phyloP scores from a whole-genome alignment of 306 rosid genomes.

The Begonia masoniana region DNA sequence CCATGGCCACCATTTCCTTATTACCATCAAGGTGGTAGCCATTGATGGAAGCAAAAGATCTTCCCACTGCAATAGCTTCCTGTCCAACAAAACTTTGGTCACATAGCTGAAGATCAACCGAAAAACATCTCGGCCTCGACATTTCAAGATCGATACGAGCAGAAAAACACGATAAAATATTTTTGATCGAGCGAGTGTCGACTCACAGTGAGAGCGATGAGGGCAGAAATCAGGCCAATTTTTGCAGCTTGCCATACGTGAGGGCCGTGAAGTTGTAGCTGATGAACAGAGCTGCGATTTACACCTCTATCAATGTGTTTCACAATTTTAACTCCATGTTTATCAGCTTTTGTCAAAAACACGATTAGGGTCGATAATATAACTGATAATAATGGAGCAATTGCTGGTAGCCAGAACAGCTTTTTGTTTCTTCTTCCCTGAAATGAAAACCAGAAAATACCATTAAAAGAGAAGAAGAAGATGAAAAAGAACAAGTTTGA shows the following conservation, averaged over 20 bases:
- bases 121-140: no score
- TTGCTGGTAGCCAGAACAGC: conserved; percentile 73
- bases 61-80: conserved; percentile 85
- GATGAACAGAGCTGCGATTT: conserved; percentile 58
- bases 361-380: conserved; percentile 67
- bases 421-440: conserved; percentile 79
- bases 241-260: conserved; percentile 61
- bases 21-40: conserved; percentile 91
- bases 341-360: conserved; percentile 55
- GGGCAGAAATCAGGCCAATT: conserved; percentile 57
- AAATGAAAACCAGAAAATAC: conserved; percentile 3
- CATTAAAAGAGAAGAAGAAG: conserved; percentile 9
- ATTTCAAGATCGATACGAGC: no score
- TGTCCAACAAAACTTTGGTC: background rate
- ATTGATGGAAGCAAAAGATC: conserved; percentile 73
- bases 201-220: conserved; percentile 78
- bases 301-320: conserved; percentile 55
- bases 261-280: conserved; percentile 45
- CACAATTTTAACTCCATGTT: conserved; percentile 68
- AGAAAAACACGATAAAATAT: no score
- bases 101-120: no score
- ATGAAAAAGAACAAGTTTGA: background rate
- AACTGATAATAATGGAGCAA: conserved; percentile 70
- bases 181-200: no score
- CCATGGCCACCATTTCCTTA: conserved; percentile 90